Conservation (phyloP, 2,329 filamentous ascomycete species). For the Dothideomycetes sp. region DNA sequence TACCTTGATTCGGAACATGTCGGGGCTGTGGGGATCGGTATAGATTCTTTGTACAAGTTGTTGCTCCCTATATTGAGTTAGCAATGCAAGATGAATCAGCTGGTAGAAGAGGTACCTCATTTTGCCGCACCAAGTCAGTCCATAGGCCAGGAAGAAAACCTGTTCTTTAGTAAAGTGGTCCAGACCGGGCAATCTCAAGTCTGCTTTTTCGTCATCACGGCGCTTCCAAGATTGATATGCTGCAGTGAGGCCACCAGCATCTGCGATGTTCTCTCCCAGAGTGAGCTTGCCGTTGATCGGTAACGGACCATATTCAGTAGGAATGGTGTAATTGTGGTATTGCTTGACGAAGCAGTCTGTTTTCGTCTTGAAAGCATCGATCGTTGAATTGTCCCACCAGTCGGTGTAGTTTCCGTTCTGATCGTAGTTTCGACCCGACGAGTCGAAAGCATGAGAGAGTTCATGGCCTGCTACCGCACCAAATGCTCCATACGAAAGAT, state of each 20-base stretch:
- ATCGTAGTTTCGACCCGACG: constrained; percentile 55
- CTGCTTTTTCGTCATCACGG: constrained; percentile 43
- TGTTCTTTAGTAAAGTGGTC: constrained; percentile 57
- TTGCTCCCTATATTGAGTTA: constrained; percentile 37
- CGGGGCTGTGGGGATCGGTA: constrained; percentile 57
- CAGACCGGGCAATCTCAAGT: constrained; percentile 50
- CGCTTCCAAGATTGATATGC: constrained; percentile 58
- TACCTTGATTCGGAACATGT: constrained; percentile 43
- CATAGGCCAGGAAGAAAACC: constrained; percentile 51
- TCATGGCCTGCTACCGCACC: constrained; percentile 60
- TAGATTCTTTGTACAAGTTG: constrained; percentile 49
- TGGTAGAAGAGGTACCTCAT: constrained; percentile 20
- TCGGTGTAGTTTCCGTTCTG: constrained; percentile 54
- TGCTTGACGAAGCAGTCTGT: constrained; percentile 61
- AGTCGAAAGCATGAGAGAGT: constrained; percentile 62
- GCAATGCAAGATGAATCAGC: background rate
- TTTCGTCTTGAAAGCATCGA: constrained; percentile 48
- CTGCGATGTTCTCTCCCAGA: constrained; percentile 62
- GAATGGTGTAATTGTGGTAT: constrained; percentile 52
- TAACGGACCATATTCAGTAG: constrained; percentile 46
- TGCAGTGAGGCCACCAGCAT: constrained; percentile 56
- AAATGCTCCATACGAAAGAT: constrained; percentile 61
- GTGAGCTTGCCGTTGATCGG: constrained; percentile 56
- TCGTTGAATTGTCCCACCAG: constrained; percentile 57
- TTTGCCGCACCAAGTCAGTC: constrained; percentile 54